These are phyloP conservation scores for Lichtheimia ornata DNA, from an alignment of 371 early-diverging fungal species.

Conservation along the genomic window DNA sequence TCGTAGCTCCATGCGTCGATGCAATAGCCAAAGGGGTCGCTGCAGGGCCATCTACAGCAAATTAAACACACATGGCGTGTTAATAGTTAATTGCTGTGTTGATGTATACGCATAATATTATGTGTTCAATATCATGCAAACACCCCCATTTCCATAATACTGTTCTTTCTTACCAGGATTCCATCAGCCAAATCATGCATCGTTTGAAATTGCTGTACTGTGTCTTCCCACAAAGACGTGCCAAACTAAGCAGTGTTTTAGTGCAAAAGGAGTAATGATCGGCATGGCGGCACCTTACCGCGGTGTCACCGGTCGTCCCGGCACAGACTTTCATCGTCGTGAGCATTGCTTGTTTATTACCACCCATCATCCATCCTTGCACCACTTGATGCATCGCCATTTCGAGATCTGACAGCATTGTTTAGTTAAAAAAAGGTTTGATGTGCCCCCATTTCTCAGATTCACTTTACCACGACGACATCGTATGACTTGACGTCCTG, in stretches of 20 bases:
- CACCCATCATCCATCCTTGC: not conserved
- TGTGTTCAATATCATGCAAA: too few relatives aligned
- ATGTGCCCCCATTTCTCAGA: not conserved
- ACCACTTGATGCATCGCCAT: not conserved
- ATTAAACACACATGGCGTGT: not conserved
- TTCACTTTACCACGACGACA: slow-evolving; percentile 23
- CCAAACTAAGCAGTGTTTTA: slow-evolving; percentile 4
- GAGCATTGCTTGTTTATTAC: not conserved
- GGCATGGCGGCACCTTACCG: slow-evolving; percentile 13
- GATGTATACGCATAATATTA: not conserved
- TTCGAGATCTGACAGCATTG: slow-evolving; percentile 3
- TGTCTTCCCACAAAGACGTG: slow-evolving; percentile 3
- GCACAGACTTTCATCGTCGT: slow-evolving; percentile 22
- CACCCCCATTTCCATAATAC: too few relatives aligned
- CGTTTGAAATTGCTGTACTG: slow-evolving; percentile 21
- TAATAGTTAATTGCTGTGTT: not conserved
- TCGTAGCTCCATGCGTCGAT: slow-evolving; percentile 20
- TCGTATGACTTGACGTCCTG: slow-evolving; percentile 11
- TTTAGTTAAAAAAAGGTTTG: not conserved
- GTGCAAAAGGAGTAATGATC: slow-evolving; percentile 11
- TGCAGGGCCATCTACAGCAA: slow-evolving; percentile 35
- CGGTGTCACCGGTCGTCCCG: slow-evolving; percentile 24
- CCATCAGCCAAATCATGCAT: slow-evolving; percentile 32
- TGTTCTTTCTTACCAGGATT: slow-evolving; percentile 28
- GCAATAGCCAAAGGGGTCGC: slow-evolving; percentile 30